These are phyloP conservation scores for Sporothrix inflata DNA, from an alignment of 2,329 filamentous ascomycete species.

Conservation along the genomic window DNA sequence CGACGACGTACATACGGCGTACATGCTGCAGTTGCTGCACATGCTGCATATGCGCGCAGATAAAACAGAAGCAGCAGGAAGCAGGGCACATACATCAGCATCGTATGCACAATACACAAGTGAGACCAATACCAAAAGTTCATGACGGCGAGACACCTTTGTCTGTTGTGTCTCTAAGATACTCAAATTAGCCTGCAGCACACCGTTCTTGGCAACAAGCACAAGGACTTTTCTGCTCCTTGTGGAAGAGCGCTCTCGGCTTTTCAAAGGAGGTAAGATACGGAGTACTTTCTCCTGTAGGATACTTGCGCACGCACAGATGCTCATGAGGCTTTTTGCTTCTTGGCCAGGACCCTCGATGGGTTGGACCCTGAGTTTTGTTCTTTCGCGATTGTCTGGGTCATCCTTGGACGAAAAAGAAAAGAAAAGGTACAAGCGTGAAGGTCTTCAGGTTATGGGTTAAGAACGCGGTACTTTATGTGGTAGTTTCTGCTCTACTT, in stretches of 20 bases:
- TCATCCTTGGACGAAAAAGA: background rate
- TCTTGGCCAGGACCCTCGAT: conserved; percentile 5
- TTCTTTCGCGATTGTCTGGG: background rate
- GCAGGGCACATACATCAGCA: background rate
- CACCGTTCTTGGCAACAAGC: background rate
- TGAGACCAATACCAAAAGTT: background rate
- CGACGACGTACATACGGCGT: background rate
- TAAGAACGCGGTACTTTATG: no score
- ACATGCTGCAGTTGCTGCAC: background rate
- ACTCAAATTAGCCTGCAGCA: background rate
- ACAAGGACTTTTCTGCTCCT: background rate
- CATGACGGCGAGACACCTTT: background rate
- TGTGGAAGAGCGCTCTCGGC: background rate
- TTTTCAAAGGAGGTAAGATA: no score
- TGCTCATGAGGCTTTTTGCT: background rate
- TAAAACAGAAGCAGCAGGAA: background rate
- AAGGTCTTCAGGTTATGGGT: no score
- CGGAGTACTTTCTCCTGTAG: no score
- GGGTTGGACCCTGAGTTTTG: conserved; percentile 4
- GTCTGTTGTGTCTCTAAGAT: background rate
- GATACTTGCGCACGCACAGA: no score
- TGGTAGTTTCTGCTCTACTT: no score
- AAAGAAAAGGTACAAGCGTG: background rate
- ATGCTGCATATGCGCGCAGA: background rate
- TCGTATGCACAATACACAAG: no score